Percentiles rank a stretch among this genome's conserved stretches.
Evolutionary conservation across 108 stramenopile genomes (phyloP).

Genomic region (Discostella stelligeroides): DNA sequence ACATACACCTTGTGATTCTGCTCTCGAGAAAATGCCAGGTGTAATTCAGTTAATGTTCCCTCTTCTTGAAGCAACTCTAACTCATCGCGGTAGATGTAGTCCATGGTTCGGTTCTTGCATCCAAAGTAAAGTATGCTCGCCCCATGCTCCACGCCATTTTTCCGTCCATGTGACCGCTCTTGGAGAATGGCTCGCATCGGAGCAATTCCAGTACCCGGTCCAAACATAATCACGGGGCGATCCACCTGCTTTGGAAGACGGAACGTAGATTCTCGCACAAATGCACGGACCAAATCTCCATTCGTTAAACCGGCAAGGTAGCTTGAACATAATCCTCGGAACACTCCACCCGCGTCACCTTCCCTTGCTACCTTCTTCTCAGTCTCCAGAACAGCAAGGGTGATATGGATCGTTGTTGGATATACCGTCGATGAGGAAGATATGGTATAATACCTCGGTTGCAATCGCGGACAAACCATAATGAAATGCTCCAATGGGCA

Average conservation of each 20-base stretch:
- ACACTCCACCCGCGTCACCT: slow-evolving; percentile 56
- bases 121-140: slow-evolving; percentile 95
- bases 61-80: slow-evolving; percentile 62
- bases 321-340: slow-evolving; percentile 88
- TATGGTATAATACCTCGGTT: slow-evolving; percentile 98
- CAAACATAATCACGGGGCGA: slow-evolving; percentile 92
- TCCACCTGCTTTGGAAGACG: slow-evolving; percentile 66
- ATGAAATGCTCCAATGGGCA: slow-evolving; percentile 91
- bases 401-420: slow-evolving; percentile 89
- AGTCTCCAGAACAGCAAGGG: slow-evolving; percentile 81
- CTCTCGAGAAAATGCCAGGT: slow-evolving; percentile 92
- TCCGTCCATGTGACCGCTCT: slow-evolving; percentile 64
- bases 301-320: slow-evolving; percentile 60
- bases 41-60: slow-evolving; percentile 75
- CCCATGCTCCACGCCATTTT: slow-evolving; percentile 47
- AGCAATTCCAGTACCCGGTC: slow-evolving; percentile 98
- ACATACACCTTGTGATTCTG: slow-evolving; percentile 92
- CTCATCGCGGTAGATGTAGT: slow-evolving; percentile 95
- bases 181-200: slow-evolving; percentile 96
- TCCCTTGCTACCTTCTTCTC: slow-evolving; percentile 32
- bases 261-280: slow-evolving; percentile 91
- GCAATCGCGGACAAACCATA: slow-evolving; percentile 78
- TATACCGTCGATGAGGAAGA: slow-evolving; percentile 86
- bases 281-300: slow-evolving; percentile 68
- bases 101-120: slow-evolving; percentile 80